Conservation (phyloP, 2,329 filamentous ascomycete species). For the Alternaria longipes region DNA sequence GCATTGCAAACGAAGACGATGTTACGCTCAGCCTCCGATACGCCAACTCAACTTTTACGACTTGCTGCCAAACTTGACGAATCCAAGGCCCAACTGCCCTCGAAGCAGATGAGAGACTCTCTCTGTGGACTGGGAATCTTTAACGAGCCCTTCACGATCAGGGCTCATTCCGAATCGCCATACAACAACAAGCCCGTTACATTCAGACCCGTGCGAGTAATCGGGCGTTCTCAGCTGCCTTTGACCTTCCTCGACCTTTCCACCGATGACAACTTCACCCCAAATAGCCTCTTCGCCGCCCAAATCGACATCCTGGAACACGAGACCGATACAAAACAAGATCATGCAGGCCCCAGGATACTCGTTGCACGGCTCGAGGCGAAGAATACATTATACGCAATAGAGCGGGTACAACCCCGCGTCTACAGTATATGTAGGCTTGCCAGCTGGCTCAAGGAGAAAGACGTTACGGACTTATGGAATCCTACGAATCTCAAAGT, state of each 20-base stretch:
- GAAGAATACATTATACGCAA: conserved; percentile 80
- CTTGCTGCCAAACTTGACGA: conserved; percentile 38
- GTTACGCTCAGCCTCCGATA: conserved; percentile 33
- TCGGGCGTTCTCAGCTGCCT: conserved; percentile 49
- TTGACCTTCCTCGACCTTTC: conserved; percentile 50
- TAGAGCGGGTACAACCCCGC: conserved; percentile 70
- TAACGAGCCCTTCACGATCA: conserved; percentile 43
- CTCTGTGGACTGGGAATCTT: conserved; percentile 40
- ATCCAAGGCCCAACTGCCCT: conserved; percentile 35
- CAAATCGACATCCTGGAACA: conserved; percentile 45
- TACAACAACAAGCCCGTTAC: conserved; percentile 37
- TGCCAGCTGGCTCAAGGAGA: conserved; percentile 70
- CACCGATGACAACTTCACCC: conserved; percentile 30
- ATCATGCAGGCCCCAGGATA: conserved; percentile 28
- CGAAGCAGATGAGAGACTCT: conserved; percentile 45
- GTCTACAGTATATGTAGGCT: conserved; percentile 75
- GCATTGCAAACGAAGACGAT: conserved; percentile 46
- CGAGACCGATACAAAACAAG: conserved; percentile 15
- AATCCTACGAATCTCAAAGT: conserved; percentile 47
- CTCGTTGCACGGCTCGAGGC: conserved; percentile 48
- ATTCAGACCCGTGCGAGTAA: conserved; percentile 48
- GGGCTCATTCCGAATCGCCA: conserved; percentile 41
- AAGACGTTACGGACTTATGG: conserved; percentile 56
- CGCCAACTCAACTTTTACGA: conserved; percentile 31
- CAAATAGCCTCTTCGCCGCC: conserved; percentile 48